phyloP scores from a whole-genome alignment of 805 yeast genomes.

The Huiozyma sinensis region DNA sequence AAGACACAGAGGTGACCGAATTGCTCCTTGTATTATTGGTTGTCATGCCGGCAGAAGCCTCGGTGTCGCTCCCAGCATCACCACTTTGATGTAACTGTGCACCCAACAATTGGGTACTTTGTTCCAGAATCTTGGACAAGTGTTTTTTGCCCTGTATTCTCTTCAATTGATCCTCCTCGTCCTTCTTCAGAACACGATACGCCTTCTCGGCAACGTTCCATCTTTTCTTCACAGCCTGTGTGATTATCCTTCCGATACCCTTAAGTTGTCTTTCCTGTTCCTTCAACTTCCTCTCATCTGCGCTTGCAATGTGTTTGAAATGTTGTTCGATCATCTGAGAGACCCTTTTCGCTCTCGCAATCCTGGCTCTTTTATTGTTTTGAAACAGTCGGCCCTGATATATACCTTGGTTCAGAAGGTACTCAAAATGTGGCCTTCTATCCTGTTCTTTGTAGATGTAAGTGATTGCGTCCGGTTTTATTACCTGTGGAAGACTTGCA shows the following conservation, averaged over 20 bases:
- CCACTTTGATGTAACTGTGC: constrained; percentile 53
- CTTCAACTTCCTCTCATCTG: constrained; percentile 68
- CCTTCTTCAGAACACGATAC: constrained; percentile 57
- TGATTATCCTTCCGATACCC: constrained; percentile 68
- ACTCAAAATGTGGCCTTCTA: constrained; percentile 53
- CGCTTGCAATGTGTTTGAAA: constrained; percentile 78
- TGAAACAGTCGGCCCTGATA: constrained; percentile 59
- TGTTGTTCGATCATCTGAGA: constrained; percentile 79
- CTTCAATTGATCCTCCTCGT: constrained; percentile 70
- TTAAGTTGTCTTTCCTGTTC: constrained; percentile 64
- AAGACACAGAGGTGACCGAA: not conserved
- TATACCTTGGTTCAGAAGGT: constrained; percentile 65
- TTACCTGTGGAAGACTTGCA: constrained; percentile 26
- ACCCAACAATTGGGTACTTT: constrained; percentile 80
- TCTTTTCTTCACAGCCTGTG: constrained; percentile 75
- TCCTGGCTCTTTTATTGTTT: constrained; percentile 52
- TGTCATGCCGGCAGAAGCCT: constrained; percentile 4
- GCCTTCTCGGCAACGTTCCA: constrained; percentile 89
- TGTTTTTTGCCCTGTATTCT: constrained; percentile 78
- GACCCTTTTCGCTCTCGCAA: constrained; percentile 57
- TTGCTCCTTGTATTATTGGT: not conserved
- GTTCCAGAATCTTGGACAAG: constrained; percentile 76
- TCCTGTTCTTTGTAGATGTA: constrained; percentile 28
- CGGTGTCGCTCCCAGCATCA: constrained; percentile 3
- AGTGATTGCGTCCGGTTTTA: constrained; percentile 40